Percentiles rank a stretch among this genome's conserved stretches.
Evolutionary conservation across 768 basidiomycete species (phyloP).

Genomic region (Dacryopinax primogenitus): DNA sequence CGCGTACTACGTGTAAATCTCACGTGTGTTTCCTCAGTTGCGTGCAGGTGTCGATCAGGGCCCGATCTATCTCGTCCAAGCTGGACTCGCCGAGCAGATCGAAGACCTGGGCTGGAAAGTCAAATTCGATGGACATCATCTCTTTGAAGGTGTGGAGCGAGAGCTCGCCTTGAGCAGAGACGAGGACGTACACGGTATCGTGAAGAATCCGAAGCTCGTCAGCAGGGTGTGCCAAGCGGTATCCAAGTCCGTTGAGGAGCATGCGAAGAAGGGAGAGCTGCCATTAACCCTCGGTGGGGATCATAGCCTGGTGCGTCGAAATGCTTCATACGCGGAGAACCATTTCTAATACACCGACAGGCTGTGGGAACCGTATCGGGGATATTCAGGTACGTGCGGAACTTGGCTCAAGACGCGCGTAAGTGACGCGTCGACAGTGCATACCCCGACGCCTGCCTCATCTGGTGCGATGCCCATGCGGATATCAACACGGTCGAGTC

Average conservation of each 20-base stretch:
- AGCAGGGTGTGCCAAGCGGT: constrained; percentile 70
- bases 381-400: constrained; percentile 54
- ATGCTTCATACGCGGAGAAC: constrained; percentile 3
- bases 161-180: constrained; percentile 20
- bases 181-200: constrained; percentile 73
- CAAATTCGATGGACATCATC: constrained; percentile 77
- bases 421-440: constrained; percentile 16
- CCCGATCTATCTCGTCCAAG: constrained; percentile 78
- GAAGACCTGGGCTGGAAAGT: constrained; percentile 76
- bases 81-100: constrained; percentile 70
- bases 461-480: constrained; percentile 96
- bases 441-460: constrained; percentile 49
- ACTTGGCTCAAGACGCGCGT: not conserved
- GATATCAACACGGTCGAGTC: constrained; percentile 87
- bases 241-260: constrained; percentile 57
- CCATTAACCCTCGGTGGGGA: constrained; percentile 92
- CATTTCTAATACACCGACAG: constrained; percentile 26
- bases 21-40: constrained; percentile 43
- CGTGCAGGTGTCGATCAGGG: constrained; percentile 73
- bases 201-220: constrained; percentile 85
- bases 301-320: constrained; percentile 64
- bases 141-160: constrained; percentile 62
- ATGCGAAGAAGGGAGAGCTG: constrained; percentile 64
- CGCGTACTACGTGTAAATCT: not conserved
- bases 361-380: constrained; percentile 94